Percentiles rank a stretch among this genome's conserved stretches.
Evolutionary conservation across 768 basidiomycete species (phyloP).

Genomic region (Crassisporium funariophilum): DNA sequence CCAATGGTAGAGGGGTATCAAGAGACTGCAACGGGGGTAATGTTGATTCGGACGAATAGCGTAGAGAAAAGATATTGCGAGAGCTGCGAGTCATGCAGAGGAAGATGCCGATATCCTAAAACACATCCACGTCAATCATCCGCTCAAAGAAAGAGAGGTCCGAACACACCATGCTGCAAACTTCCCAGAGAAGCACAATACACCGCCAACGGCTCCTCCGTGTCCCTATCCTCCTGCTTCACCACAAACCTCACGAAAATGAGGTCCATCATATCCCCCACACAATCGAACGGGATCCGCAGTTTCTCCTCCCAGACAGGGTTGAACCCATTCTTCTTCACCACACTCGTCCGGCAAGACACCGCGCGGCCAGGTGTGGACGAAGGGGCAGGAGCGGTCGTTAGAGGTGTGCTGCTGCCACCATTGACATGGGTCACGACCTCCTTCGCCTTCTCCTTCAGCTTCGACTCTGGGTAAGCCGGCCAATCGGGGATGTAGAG

Average conservation of each 20-base stretch:
- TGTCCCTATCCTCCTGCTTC: conserved; percentile 57
- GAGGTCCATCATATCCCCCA: conserved; percentile 79
- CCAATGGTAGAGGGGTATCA: no score
- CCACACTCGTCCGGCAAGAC: conserved; percentile 60
- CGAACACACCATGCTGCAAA: conserved; percentile 63
- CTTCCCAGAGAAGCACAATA: conserved; percentile 79
- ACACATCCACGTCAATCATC: neutral
- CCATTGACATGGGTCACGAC: conserved; percentile 14
- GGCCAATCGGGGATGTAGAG: conserved; percentile 80
- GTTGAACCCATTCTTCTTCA: conserved; percentile 93
- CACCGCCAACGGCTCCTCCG: conserved; percentile 70
- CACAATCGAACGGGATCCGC: conserved; percentile 72
- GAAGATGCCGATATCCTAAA: conserved; percentile 86
- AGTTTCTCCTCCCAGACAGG: conserved; percentile 84
- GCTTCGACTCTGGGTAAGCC: conserved; percentile 22
- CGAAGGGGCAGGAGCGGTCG: conserved; percentile 9
- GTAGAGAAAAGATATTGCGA: conserved; percentile 93
- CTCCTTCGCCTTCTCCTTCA: neutral
- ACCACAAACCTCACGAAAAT: conserved; percentile 86
- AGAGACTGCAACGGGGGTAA: conserved; percentile 37
- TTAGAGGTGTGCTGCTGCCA: conserved; percentile 6
- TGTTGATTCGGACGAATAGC: conserved; percentile 75
- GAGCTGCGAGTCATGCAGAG: conserved; percentile 86
- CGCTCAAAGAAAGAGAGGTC: conserved; percentile 4
- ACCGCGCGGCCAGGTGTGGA: conserved; percentile 40